These are phyloP conservation scores for Amanita molliuscula DNA, from an alignment of 768 basidiomycete genomes.

Conservation along the genomic window DNA sequence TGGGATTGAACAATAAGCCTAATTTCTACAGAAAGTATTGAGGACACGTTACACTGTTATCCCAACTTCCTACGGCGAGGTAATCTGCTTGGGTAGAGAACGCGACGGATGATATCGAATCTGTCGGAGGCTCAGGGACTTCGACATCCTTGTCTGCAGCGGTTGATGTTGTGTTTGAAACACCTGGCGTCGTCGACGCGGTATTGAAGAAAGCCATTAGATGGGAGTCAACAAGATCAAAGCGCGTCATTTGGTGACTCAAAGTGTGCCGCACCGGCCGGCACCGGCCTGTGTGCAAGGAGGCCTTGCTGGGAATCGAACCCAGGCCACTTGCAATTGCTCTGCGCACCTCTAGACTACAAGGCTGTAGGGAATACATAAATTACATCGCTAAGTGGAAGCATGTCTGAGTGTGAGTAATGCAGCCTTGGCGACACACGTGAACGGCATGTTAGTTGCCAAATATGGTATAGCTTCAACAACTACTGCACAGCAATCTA, in stretches of 20 bases:
- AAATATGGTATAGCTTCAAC: not conserved
- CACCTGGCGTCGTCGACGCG: conserved; percentile 18
- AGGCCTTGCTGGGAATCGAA: conserved; percentile 29
- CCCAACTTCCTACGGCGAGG: conserved; percentile 91
- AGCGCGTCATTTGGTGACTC: not conserved
- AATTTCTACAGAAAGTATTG: not conserved
- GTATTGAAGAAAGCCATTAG: conserved; percentile 32
- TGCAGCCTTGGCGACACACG: too few relatives aligned
- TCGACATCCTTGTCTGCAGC: conserved; percentile 69
- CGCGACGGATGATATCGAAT: conserved; percentile 77
- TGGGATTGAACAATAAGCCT: conserved; percentile 19
- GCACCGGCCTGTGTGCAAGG: not conserved
- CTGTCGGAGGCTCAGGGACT: conserved; percentile 68
- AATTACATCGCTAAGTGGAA: too few relatives aligned
- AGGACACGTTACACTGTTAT: conserved; percentile 60
- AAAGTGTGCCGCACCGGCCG: not conserved
- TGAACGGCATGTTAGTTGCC: not conserved
- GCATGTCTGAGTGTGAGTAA: too few relatives aligned
- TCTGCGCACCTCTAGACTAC: conserved; percentile 33
- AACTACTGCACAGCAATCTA: conserved; percentile 1
- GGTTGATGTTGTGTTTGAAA: conserved; percentile 24
- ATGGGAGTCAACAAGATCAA: not conserved
- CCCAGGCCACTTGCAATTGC: conserved; percentile 36
- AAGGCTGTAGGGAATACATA: conserved; percentile 12
- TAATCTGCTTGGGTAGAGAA: conserved; percentile 85